Conservation (phyloP, 2,329 filamentous ascomycete species). For the Diaporthe sp. region DNA sequence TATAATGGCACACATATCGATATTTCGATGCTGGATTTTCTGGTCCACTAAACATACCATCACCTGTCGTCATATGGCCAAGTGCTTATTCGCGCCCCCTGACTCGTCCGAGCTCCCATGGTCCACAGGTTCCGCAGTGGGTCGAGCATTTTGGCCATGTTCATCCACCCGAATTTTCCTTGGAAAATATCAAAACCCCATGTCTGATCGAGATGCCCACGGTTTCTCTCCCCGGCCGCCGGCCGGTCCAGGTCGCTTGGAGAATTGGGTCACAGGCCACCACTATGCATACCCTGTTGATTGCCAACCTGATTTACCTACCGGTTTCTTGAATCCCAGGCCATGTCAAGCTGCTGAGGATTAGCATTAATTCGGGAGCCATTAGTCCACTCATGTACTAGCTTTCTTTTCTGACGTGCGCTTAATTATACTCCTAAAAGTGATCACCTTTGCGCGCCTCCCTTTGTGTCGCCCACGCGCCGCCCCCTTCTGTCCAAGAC, state of each 20-base stretch:
- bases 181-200: background rate
- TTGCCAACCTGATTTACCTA: conserved; percentile 17
- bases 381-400: background rate
- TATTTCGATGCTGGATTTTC: background rate
- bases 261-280: conserved; percentile 3
- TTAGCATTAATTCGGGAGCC: conserved; percentile 13
- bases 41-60: background rate
- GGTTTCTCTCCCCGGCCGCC: conserved; percentile 1
- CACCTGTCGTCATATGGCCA: conserved; percentile 7
- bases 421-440: background rate
- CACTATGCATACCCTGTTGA: background rate
- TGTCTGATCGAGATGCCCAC: conserved; percentile 33
- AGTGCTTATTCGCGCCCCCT: conserved; percentile 12
- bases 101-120: conserved; percentile 5
- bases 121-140: conserved; percentile 35
- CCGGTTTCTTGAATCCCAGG: background rate
- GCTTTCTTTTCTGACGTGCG: conserved; percentile 1
- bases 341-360: background rate
- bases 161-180: conserved; percentile 16
- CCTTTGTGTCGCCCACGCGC: background rate
- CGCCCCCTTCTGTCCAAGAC: background rate
- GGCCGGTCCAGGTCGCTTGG: conserved; percentile 3
- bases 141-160: conserved; percentile 40
- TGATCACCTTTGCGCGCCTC: background rate
- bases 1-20: conserved; percentile 25